Percentiles rank a stretch among this genome's conserved stretches.
phyloP scores from a whole-genome alignment of 148 eudicot genomes.

The Rhododendron griersonianum region DNA sequence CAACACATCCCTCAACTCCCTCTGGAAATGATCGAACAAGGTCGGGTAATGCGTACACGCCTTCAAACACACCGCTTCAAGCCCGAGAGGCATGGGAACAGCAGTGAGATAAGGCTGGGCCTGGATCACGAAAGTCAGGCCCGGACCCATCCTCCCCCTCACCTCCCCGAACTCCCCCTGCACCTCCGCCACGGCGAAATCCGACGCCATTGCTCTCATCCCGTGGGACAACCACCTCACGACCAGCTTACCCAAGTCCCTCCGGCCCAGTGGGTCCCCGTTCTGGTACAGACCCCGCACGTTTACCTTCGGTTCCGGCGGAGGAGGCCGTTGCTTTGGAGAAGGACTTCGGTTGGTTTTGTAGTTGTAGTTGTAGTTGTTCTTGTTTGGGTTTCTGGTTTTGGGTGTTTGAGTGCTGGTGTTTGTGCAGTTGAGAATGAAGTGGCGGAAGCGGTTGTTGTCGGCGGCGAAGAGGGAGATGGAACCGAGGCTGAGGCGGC shows the following conservation, averaged over 20 bases:
- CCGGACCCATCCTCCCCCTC: constrained; percentile 65
- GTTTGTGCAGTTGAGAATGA: not conserved
- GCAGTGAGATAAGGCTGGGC: constrained; percentile 73
- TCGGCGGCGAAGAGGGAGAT: not conserved
- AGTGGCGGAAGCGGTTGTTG: not conserved
- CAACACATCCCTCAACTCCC: constrained; percentile 76
- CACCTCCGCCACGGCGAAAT: constrained; percentile 52
- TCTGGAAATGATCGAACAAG: constrained; percentile 74
- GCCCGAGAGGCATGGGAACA: constrained; percentile 76
- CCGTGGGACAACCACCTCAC: constrained; percentile 68
- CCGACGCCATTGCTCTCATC: constrained; percentile 79
- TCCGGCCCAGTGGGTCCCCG: constrained; percentile 72
- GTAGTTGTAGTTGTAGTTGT: not conserved
- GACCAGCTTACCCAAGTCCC: constrained; percentile 64
- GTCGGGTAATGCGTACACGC: constrained; percentile 86
- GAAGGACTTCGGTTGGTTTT: not conserved
- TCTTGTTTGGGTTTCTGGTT: constrained; percentile 10
- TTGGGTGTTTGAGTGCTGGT: not conserved
- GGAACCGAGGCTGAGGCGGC: not conserved
- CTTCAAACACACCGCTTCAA: constrained; percentile 72
- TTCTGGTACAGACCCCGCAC: constrained; percentile 36
- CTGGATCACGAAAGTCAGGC: constrained; percentile 66
- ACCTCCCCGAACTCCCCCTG: constrained; percentile 63
- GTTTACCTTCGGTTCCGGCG: constrained; percentile 2
- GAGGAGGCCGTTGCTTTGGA: not conserved